A percentile compares a stretch with the other conserved stretches of the same genome.
Conservation (phyloP, 2,329 filamentous ascomycete species). For the Mariannaea elegans region DNA sequence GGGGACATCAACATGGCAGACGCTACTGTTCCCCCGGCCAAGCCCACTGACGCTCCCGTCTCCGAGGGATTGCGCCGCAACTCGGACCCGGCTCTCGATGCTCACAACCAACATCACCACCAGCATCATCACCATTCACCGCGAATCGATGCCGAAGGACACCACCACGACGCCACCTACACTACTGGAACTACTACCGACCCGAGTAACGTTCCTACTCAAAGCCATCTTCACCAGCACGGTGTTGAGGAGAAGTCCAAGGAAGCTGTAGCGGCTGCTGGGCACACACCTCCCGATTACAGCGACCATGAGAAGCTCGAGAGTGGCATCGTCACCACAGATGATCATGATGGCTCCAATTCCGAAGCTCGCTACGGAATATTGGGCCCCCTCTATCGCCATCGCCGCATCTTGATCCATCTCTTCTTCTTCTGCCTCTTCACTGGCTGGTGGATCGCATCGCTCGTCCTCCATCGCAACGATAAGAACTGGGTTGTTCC, state of each 20-base stretch:
- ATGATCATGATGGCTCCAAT: constrained; percentile 33
- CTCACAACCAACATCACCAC: constrained; percentile 54
- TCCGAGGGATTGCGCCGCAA: constrained; percentile 26
- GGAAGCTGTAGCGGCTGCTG: constrained; percentile 8
- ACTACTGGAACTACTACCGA: constrained; percentile 52
- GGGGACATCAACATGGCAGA: constrained; percentile 30
- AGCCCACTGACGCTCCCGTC: not conserved
- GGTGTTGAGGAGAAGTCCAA: constrained; percentile 24
- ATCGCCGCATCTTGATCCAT: constrained; percentile 57
- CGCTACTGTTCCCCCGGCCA: constrained; percentile 7
- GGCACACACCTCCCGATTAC: constrained; percentile 48
- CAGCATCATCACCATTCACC: constrained; percentile 53
- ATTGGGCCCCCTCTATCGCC: constrained; percentile 52
- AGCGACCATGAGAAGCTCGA: constrained; percentile 52
- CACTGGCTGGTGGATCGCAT: constrained; percentile 78
- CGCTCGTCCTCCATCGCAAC: constrained; percentile 74
- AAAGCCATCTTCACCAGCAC: constrained; percentile 44
- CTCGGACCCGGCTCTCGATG: constrained; percentile 42
- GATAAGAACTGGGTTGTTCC: constrained; percentile 85
- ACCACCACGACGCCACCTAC: constrained; percentile 56
- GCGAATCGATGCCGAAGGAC: constrained; percentile 43
- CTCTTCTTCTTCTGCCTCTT: constrained; percentile 54
- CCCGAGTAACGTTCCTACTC: constrained; percentile 44
- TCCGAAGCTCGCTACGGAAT: constrained; percentile 28
- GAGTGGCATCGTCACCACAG: constrained; percentile 43